Base-by-base conservation (phyloP, 805 yeast species). In the Millerozyma acaciae region DNA sequence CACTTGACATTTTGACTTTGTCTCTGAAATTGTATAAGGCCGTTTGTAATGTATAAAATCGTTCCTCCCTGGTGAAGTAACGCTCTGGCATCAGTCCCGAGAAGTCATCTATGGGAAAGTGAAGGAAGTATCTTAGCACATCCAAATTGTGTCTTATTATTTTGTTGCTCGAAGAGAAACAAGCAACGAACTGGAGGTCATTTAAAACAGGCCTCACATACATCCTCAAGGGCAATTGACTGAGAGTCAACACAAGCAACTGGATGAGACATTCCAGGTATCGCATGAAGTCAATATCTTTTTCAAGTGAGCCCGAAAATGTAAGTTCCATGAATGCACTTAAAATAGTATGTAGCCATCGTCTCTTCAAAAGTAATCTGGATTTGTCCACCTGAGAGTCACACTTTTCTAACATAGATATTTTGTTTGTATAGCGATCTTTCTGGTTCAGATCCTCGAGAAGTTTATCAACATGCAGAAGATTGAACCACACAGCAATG, bases 31-130 rank as follows among this genome's bases (percentile, higher is more conserved):
- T 17, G 12, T 13, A 26, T 17, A 38, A 22, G n/a, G 20, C 13
- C 32, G 26, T 28, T 30, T 40, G 44, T 10, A 40, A 25, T 8
- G 10, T 20, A 16, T 14, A 21, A 13, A 40, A 32, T 3, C 15
- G 17, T n/a, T 35, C 29, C 16, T 26, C 12, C 6, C 13, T 15
- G 15, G 12, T 12, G 13, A 21, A 21, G 17, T 28, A 43, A 43
- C n/a, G n/a, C n/a, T 8, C 37, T 13, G 8, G 43, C 13, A n/a
- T 37, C 4, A 46, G 49, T 3, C 41, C 73, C 1, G 65, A 43
- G 26, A 60, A 53, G 28, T 70, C 76, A 39, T 70, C 60, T 12
- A 72, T 45, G 3, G 75, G 75, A 39, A 58, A 68, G 25, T 53
- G 37, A 4, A 60, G 23, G 23, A 49, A 58, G 28, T 55, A 51